Base-by-base conservation (phyloP, 78 protist species). In the Pigoraptor vietnamica region DNA sequence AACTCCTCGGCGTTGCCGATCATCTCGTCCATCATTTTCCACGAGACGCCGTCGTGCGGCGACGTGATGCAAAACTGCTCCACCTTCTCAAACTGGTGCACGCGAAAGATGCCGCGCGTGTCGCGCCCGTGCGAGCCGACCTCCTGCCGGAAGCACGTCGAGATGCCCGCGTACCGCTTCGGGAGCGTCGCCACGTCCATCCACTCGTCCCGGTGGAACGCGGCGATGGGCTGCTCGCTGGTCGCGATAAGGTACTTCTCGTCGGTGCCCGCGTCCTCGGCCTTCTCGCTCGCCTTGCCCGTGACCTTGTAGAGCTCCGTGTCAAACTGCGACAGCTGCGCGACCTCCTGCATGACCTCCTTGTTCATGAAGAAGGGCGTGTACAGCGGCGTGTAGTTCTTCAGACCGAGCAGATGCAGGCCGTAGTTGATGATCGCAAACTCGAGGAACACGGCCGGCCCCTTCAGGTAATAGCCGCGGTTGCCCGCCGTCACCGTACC, bases 91-190 rank as follows among this genome's bases (percentile, higher is more conserved):
- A 99, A 99, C 90, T 92, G 98, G 92, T 99, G 99, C 40, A 99
- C 99, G 86, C 99, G 96, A 98, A 99, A 99, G 95, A 99, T 98
- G 56, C 99, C 99, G 92, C 95, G 90, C 36, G 98, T 95, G 94
- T 99, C 99, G 37, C 94, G 95, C 34, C 99, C 99, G 88, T 96
- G 98, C n/a, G 98, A 40, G 90, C 99, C 99, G 0, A 97, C 99
- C 95, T 99, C 99, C 96, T 99, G 98, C 38, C 99, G 94, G 99
- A 99, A 99, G 96, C 99, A 98, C 2, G 99, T 98, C 35, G 99
- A 98, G 95, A 67, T 56, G 37, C 99, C 99, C 2, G 97, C 97
- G 94, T 98, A 98, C 32, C 93, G 93, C 39, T 93, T 83, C 84
- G 99, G 97, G 79, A 95, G 91, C 24, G 37, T n/a, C 88, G 39